Conservation (phyloP, 1,284 basidiomycete genomes). For the Ganoderma sinense region DNA sequence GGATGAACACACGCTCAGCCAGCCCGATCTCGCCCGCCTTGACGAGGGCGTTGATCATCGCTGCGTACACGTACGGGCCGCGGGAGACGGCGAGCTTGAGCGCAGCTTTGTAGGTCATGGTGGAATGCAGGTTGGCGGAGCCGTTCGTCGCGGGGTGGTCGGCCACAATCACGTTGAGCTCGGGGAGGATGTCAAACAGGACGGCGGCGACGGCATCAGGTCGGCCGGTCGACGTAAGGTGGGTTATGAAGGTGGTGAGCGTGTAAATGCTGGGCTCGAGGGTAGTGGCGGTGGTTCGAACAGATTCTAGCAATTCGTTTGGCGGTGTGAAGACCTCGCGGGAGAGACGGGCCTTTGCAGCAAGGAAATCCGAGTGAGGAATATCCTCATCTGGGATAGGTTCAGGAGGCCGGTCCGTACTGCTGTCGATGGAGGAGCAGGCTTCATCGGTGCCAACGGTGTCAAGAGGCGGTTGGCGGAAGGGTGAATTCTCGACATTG, state of each 20-base stretch:
- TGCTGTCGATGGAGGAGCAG: background rate
- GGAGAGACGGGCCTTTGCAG: conserved; percentile 14
- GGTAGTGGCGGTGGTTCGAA: conserved; percentile 15
- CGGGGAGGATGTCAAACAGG: conserved; percentile 63
- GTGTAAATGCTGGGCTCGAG: conserved; percentile 47
- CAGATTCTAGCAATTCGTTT: conserved; percentile 11
- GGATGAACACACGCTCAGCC: conserved; percentile 69
- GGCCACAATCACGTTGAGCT: conserved; percentile 48
- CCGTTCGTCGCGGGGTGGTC: conserved; percentile 48
- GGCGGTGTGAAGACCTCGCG: conserved; percentile 29
- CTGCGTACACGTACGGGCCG: conserved; percentile 66
- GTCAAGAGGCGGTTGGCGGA: background rate
- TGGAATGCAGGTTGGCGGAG: conserved; percentile 31
- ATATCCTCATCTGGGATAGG: background rate
- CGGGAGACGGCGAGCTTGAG: conserved; percentile 53
- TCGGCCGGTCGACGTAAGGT: conserved; percentile 60
- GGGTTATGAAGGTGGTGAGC: conserved; percentile 58
- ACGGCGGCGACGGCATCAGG: conserved; percentile 51
- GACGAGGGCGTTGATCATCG: conserved; percentile 64
- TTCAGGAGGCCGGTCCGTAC: background rate
- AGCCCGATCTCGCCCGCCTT: conserved; percentile 63
- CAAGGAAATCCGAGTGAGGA: conserved; percentile 9
- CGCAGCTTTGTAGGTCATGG: conserved; percentile 39
- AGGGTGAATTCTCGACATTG: conserved; percentile 9
- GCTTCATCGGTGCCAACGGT: background rate